phyloP scores from a whole-genome alignment of 2,329 filamentous ascomycete genomes.

The Cordyceps tenuipes region DNA sequence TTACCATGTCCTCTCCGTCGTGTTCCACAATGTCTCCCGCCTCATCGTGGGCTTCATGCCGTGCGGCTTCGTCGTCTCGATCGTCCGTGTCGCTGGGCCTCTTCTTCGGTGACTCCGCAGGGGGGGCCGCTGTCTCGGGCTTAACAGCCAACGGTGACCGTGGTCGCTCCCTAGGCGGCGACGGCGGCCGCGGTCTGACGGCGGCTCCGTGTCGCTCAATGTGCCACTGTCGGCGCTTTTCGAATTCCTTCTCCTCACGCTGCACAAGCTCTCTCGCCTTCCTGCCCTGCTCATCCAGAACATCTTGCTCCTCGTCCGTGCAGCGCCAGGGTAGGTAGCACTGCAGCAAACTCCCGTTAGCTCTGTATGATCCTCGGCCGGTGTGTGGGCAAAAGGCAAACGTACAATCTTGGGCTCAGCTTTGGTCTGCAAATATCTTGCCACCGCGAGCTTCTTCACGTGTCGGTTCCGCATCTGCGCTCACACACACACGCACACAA shows the following conservation, averaged over 20 bases:
- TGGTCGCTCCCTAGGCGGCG: slow-evolving; percentile 18
- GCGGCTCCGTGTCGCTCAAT: slow-evolving; percentile 20
- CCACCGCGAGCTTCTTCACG: slow-evolving; percentile 59
- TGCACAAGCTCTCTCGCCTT: slow-evolving; percentile 56
- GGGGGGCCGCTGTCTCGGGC: not conserved
- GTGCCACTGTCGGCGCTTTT: slow-evolving; percentile 36
- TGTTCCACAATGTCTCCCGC: slow-evolving; percentile 71
- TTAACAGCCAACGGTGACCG: slow-evolving; percentile 9
- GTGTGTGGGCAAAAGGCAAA: slow-evolving; percentile 14
- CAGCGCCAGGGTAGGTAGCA: slow-evolving; percentile 82
- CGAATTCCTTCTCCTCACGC: slow-evolving; percentile 57
- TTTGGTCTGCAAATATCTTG: slow-evolving; percentile 65
- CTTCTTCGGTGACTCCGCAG: not conserved
- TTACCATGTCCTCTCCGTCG: slow-evolving; percentile 83
- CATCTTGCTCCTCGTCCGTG: slow-evolving; percentile 57
- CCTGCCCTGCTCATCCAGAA: slow-evolving; percentile 61
- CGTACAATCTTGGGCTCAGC: slow-evolving; percentile 66
- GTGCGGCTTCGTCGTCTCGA: not conserved
- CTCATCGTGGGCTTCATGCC: slow-evolving; percentile 47
- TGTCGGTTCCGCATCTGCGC: slow-evolving; percentile 69
- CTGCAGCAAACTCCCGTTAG: slow-evolving; percentile 33
- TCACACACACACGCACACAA: not conserved
- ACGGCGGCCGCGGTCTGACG: slow-evolving; percentile 22
- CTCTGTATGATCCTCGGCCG: not conserved
- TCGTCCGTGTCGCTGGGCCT: not conserved